Evolutionary conservation across 1,139 yeast species (phyloP), one percentile per base, ranked within the genome.

Genomic region (Yamadazyma atlantica): DNA sequence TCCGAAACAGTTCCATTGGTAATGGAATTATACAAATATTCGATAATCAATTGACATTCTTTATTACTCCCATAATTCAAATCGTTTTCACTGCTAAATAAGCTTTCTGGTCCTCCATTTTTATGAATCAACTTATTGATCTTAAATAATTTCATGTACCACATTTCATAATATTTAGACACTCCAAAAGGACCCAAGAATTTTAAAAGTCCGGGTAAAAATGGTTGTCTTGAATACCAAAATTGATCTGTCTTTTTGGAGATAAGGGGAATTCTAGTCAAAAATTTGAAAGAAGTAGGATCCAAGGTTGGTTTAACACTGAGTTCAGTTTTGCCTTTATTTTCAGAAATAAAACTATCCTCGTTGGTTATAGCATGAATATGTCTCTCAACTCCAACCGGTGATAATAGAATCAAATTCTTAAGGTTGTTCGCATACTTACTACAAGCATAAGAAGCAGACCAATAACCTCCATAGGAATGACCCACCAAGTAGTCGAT

Each of bases 341-440:
- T 41, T 26, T 38, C 29, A 9, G 42, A 36, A 8, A 51, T 51
- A 39, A 32, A 38, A 13, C 54, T 34, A 23, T 40, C 46, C 19
- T 52, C 69, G 42, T 79, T 77, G 21, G 77, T 71, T 2, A 83
- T 61, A 0, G 89, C 82, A 53, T 73, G 80, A 1, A 83, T 77
- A 39, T 79, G 80, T 37, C 87, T 68, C 49, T 87, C 95, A 17
- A 92, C 85, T 0, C 97, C 97, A 0, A 90, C 95, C 0, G 98
- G 98, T 1, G 96, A 85, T 2, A 87, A 80, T 27, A 92, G 67
- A 24, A 88, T 73, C 43, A 92, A 66, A 45, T 79, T 78, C 18
- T 76, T 66, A n/a, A 92, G 73, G 2, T 73, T 67, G 1, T 74
- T 66, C 0, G 96, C 94, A 39, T 61, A 45, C 36, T 46, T 59